Evolutionary conservation across 164 flowering plant genomes (phyloP), one percentile per base, ranked within the genome.

Genomic region (Saururus chinensis): DNA sequence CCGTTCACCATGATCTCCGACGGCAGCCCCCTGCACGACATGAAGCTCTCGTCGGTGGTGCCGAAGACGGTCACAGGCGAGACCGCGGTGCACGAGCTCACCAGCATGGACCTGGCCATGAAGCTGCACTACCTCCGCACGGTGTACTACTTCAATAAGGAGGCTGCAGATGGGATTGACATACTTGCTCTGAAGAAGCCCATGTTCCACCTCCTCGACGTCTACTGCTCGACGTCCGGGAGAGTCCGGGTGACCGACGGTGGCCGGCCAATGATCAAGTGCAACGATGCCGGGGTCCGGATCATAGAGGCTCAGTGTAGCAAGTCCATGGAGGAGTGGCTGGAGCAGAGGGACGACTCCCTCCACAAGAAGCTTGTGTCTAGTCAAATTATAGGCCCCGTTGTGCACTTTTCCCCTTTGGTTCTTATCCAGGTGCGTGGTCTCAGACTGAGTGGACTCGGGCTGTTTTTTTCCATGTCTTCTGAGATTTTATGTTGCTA

Each of bases 221-320:
- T 52, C 16, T 79, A 57, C 63, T 59, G 55, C 68, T 40, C 63
- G 5, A 57, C 70, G 0, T 13, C 80, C 0, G 97, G 97, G 0
- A 68, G 95, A 63, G 66, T 90, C 41, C 62, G 97, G 64, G 65
- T 77, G 55, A 55, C 72, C 10, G 87, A 81, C 7, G 24, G 76
- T 0, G 89, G 82, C 9, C 66, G 86, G 60, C 88, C 83, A 14
- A 73, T 68, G 64, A 69, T 89, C 61, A 87, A 78, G 74, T 87
- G 89, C 56, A 89, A 85, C 69, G 96, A 89, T 51, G 62, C 82
- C 23, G 96, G 96, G 14, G 84, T 83, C 4, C 71, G 96, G 25
- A 70, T 83, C 54, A 70, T 80, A 7, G 92, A 89, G 69, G 87
- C 84, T 0, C 59, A 64, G 53, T 74, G 75, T 10, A 65, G 65